These are phyloP conservation scores for Metschnikowia orientalis DNA, from an alignment of 805 yeast genomes.

Conservation along the genomic window DNA sequence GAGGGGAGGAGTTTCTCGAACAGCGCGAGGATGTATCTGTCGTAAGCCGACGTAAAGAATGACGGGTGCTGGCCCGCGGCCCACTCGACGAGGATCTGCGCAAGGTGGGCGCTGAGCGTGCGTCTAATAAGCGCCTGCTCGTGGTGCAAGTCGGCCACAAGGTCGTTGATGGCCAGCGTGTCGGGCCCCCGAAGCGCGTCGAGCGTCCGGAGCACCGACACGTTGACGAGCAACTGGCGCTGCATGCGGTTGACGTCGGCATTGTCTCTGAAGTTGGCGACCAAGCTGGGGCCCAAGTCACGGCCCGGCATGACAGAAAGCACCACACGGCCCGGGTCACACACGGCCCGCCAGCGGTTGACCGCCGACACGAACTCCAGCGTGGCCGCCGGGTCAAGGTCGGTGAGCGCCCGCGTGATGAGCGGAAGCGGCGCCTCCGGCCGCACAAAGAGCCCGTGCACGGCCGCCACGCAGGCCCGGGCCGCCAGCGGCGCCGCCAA, in stretches of 20 bases:
- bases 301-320: neutral
- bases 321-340: constrained; percentile 1
- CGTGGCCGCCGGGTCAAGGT: constrained; percentile 3
- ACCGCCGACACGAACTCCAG: constrained; percentile 16
- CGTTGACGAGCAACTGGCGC: constrained; percentile 20
- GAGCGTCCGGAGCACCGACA: constrained; percentile 12
- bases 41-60: constrained; percentile 14
- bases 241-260: constrained; percentile 20
- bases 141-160: constrained; percentile 4
- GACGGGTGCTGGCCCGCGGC: constrained; percentile 3
- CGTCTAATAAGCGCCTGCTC: constrained; percentile 22
- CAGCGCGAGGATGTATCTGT: constrained; percentile 21
- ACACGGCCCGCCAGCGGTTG: constrained; percentile 13
- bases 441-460: neutral
- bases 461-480: neutral
- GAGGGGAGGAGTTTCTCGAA: constrained; percentile 12
- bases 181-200: constrained; percentile 14
- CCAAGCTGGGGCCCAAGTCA: constrained; percentile 9
- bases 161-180: constrained; percentile 4
- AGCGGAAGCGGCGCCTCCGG: neutral
- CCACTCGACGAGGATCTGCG: constrained; percentile 17
- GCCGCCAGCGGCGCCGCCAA: neutral
- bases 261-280: constrained; percentile 19
- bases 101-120: constrained; percentile 17
- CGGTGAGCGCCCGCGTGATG: neutral